Conservation (phyloP, 1,284 basidiomycete genomes). For the Heliocybe sulcata region DNA sequence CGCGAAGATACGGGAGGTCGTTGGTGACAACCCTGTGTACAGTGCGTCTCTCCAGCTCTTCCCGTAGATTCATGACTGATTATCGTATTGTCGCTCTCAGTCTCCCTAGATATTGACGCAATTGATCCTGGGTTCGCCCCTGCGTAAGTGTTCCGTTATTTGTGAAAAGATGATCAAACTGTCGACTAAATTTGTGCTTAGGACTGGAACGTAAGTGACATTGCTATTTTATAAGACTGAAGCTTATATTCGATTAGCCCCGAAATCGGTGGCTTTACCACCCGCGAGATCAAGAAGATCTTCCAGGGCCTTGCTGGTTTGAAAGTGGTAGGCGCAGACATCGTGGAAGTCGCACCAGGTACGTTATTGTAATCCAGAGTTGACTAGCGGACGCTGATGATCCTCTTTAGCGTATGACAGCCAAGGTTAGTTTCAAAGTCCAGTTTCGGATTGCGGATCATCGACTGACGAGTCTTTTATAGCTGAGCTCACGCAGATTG, state of each 20-base stretch:
- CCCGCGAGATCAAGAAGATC: conserved; percentile 31
- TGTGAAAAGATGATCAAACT: neutral
- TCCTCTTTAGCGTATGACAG: conserved; percentile 18
- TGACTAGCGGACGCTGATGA: neutral
- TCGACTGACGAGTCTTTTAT: neutral
- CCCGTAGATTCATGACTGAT: too few species aligned
- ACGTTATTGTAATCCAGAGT: conserved; percentile 1
- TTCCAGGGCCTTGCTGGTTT: conserved; percentile 28
- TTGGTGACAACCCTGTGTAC: conserved; percentile 30
- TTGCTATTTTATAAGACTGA: neutral
- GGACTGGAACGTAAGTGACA: conserved; percentile 27
- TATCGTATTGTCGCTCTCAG: conserved; percentile 12
- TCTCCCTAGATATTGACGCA: conserved; percentile 26
- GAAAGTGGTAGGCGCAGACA: conserved; percentile 32
- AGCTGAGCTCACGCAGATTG: conserved; percentile 27
- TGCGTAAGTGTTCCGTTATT: conserved; percentile 21
- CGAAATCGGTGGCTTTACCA: conserved; percentile 31
- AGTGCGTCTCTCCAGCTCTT: conserved; percentile 11
- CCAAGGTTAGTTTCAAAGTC: conserved; percentile 16
- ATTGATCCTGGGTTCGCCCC: conserved; percentile 31
- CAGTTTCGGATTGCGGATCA: conserved; percentile 2
- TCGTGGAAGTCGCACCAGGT: conserved; percentile 31
- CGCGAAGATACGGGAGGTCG: conserved; percentile 22
- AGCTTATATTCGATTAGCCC: conserved; percentile 13
- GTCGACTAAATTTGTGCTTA: conserved; percentile 5